A percentile compares a stretch with the other conserved stretches of the same genome.
These are phyloP conservation scores for Sporothrix variecibatus DNA, from an alignment of 2,329 filamentous ascomycete species.

Conservation along the genomic window DNA sequence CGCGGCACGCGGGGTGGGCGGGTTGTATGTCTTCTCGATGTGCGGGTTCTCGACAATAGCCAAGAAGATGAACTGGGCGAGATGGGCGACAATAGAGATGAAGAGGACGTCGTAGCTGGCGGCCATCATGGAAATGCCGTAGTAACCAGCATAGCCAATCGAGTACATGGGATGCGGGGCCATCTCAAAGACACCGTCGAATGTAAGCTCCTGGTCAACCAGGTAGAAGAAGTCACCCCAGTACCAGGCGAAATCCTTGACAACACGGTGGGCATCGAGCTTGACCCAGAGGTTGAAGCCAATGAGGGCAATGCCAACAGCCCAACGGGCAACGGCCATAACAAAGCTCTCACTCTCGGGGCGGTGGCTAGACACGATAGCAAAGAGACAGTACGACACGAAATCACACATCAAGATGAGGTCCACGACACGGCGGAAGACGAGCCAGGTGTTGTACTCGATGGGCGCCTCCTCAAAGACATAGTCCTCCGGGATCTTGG, in stretches of 20 bases:
- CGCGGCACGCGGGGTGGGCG: conserved; percentile 72
- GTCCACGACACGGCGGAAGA: conserved; percentile 94
- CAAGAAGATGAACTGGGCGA: conserved; percentile 91
- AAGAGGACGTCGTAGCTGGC: conserved; percentile 97
- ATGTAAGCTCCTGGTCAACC: conserved; percentile 95
- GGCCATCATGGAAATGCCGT: conserved; percentile 96
- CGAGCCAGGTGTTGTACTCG: conserved; percentile 98
- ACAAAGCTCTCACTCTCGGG: conserved; percentile 70
- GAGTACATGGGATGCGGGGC: conserved; percentile 99
- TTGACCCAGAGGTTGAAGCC: conserved; percentile 99
- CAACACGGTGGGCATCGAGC: conserved; percentile 92
- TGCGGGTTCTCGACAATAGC: conserved; percentile 93
- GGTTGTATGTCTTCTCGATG: conserved; percentile 97
- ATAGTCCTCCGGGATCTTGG: conserved; percentile 93
- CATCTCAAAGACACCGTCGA: conserved; percentile 99
- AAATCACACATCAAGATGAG: conserved; percentile 99
- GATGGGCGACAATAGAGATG: conserved; percentile 93
- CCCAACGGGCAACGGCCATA: conserved; percentile 76
- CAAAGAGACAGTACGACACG: conserved; percentile 93
- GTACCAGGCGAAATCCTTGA: conserved; percentile 99
- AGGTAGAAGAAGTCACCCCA: conserved; percentile 99
- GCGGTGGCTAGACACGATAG: conserved; percentile 78
- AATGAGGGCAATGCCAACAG: conserved; percentile 73
- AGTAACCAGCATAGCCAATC: conserved; percentile 96
- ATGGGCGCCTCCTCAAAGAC: conserved; percentile 88